phyloP scores from a whole-genome alignment of 495 filamentous ascomycete species.

The Aspergillus incahuasiensis region DNA sequence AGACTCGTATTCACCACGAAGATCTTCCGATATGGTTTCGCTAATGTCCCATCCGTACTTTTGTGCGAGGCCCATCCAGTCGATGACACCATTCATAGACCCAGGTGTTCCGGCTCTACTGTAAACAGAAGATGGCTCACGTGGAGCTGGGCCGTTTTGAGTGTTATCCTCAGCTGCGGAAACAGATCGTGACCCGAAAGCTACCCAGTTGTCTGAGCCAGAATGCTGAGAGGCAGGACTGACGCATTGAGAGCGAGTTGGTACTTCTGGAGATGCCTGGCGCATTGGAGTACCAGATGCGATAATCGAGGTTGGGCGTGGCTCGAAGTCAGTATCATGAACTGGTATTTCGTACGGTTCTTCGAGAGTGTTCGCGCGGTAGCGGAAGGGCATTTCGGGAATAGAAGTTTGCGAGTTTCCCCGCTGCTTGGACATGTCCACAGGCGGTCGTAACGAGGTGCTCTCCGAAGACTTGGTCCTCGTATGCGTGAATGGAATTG shows the following conservation, averaged over 20 bases:
- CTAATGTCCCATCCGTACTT: slow-evolving; percentile 30
- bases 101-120: slow-evolving; percentile 38
- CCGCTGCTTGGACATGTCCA: slow-evolving; percentile 2
- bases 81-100: slow-evolving; percentile 27
- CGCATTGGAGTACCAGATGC: slow-evolving; percentile 26
- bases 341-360: slow-evolving; percentile 25
- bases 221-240: slow-evolving; percentile 52
- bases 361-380: slow-evolving; percentile 19
- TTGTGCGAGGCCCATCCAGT: slow-evolving; percentile 35
- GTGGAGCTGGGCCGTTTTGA: slow-evolving; percentile 33
- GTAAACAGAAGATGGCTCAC: slow-evolving; percentile 43
- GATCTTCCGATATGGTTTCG: slow-evolving; percentile 32
- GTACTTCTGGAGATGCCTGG: slow-evolving; percentile 23
- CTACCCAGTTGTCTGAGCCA: slow-evolving; percentile 56
- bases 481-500: slow-evolving; percentile 73
- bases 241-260: slow-evolving; percentile 29
- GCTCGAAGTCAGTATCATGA: slow-evolving; percentile 24
- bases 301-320: slow-evolving; percentile 20
- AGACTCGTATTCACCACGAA: slow-evolving; percentile 39
- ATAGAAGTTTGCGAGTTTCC: slow-evolving; percentile 20
- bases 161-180: slow-evolving; percentile 32
- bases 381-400: slow-evolving; percentile 28
- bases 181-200: slow-evolving; percentile 52
- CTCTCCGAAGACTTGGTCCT: slow-evolving; percentile 54
- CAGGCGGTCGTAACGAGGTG: slow-evolving; percentile 9